phyloP scores from a whole-genome alignment of 2,329 filamentous ascomycete species.

The Diaporthe sp. region DNA sequence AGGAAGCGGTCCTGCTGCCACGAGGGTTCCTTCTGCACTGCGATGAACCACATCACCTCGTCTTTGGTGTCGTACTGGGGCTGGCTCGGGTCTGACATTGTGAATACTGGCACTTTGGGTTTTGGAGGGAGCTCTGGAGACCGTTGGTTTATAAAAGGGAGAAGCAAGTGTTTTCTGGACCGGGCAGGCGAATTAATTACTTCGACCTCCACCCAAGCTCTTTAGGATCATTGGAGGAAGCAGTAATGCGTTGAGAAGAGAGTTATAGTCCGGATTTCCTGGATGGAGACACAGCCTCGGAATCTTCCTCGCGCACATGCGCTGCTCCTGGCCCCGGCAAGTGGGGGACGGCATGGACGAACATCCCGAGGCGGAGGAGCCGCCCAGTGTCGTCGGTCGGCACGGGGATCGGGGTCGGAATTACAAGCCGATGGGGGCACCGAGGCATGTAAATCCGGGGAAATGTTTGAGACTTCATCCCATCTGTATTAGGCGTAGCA shows the following conservation, averaged over 20 bases:
- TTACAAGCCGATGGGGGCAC: background rate
- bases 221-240: background rate
- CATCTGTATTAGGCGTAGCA: background rate
- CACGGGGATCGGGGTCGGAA: background rate
- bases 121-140: too few species aligned
- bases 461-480: background rate
- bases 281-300: background rate
- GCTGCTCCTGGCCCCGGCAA: background rate
- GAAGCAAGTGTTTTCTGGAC: background rate
- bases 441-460: background rate
- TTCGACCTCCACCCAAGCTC: too few species aligned
- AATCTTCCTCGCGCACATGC: background rate
- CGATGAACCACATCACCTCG: constrained; percentile 28
- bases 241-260: background rate
- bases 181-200: background rate
- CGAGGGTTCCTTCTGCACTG: constrained; percentile 5
- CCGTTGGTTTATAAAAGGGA: background rate
- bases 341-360: background rate
- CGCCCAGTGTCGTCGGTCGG: background rate
- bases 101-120: background rate
- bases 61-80: constrained; percentile 17
- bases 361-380: too few species aligned
- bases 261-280: background rate
- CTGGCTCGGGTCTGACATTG: background rate
- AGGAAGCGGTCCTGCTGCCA: constrained; percentile 21